Conservation (phyloP, 345 rosid genomes). For the Moricandia moricandioides region DNA sequence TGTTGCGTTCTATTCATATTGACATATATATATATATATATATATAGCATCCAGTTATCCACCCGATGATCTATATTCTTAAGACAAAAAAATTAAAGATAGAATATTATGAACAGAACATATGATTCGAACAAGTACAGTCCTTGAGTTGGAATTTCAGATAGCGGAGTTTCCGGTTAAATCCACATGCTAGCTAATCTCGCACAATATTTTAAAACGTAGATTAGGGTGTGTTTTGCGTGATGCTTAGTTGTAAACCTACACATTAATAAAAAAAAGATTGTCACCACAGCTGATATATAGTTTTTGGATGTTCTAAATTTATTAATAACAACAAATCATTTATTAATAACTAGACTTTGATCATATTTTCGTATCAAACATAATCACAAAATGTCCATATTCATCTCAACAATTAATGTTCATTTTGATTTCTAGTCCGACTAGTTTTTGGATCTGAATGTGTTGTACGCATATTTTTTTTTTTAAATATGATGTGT, state of each 20-base stretch:
- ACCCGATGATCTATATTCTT: background rate
- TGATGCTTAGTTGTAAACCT: slow-evolving; percentile 27
- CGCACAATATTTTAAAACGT: slow-evolving; percentile 2
- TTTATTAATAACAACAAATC: background rate
- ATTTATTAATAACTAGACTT: background rate
- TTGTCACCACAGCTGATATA: background rate
- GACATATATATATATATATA: no score
- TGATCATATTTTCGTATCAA: background rate
- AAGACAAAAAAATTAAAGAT: background rate
- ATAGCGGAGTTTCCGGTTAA: slow-evolving; percentile 45
- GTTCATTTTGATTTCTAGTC: background rate
- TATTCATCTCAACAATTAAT: background rate
- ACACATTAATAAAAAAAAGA: background rate
- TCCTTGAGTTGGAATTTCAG: slow-evolving; percentile 39
- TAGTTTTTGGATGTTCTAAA: background rate
- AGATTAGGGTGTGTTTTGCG: slow-evolving; percentile 25
- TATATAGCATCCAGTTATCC: background rate
- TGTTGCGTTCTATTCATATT: background rate
- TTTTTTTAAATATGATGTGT: background rate
- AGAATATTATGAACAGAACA: slow-evolving; percentile 7
- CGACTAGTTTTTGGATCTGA: background rate
- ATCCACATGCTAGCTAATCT: slow-evolving; percentile 48
- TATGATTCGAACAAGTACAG: slow-evolving; percentile 23
- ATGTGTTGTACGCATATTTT: background rate
- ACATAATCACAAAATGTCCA: background rate